Base-by-base conservation (phyloP, 768 basidiomycete genomes). In the Lactarius evosmus region DNA sequence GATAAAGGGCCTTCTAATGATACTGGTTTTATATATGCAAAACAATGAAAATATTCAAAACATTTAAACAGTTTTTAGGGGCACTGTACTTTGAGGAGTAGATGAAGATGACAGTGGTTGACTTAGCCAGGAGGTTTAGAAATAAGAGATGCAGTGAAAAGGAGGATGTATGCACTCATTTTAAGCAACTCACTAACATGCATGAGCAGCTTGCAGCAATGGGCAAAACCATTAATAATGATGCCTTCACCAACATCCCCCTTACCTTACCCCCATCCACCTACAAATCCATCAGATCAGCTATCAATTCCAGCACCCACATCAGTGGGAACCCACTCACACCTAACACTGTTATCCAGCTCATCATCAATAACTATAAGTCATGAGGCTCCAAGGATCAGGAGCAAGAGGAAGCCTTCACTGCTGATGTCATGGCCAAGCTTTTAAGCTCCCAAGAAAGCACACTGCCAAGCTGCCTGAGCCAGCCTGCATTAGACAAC, bases 121-220 rank as follows among this genome's bases (percentile, higher is more conserved):
- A 61, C 17, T 7, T 61, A 16, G 12, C 22, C 4, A 34, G 51
- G 27, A 29, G 30, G 34, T 4, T 61, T 16, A 33, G 41, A 22
- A 54, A 30, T 17, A 51, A 40, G 51, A 34, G 25, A 25, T 53
- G 56, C 29, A 27, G 30, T 1, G 62, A 50, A 17, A 29, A 40
- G 1, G 52, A 64, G 8, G 34, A 60, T n/a, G 50, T 60, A 33
- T 33, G 57, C 11, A 50, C 56, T 7, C 58, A 63, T 53, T 66
- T 71, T n/a, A 55, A 62, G 6, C 22, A 58, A 19, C 65, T 71
- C 51, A 38, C 49, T 22, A 41, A 61, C 19, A 50, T 71, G 12
- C 54, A 51, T 7, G 57, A 55, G 14, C 66, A 70, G 60, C 60
- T 68, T 7, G 41, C 59, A 3, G 60, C 66, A 8, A 65, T 64